Evolutionary conservation across 306 rosid species (phyloP), one percentile per base, ranked within the genome.

Genomic region (Corylus americana): DNA sequence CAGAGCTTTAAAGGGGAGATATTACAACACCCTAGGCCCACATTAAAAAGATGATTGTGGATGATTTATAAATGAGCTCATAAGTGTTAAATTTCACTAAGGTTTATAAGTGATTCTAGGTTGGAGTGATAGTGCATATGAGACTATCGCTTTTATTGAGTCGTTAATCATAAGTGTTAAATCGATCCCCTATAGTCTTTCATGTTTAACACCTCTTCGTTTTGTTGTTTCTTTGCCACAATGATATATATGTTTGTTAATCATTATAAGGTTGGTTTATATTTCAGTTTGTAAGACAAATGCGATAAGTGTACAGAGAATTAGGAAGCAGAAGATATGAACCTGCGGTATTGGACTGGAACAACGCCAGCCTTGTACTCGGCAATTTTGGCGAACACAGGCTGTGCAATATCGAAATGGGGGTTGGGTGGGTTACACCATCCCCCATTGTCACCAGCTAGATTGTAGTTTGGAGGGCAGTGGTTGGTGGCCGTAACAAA

Each of bases 361-460:
- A 90, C 74, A 20, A 89, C 80, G 78, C 97, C 98, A 35, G 75
- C 89, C 70, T 80, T 74, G 76, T 85, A 86, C 10, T 79, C 84
- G 0, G 90, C 97, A 74, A 94, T 72, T 55, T 87, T 79, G 73
- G 72, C 79, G 84, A 83, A 94, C 1, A 89, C 83, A n/a, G 97
- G 90, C 73, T 77, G 85, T 59, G 97, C 93, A 8, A 92, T 83
- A 63, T 92, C 97, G 75, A 94, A 92, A 82, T 92, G 97, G 74
- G 85, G 82, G 1, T 80, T 84, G 0, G 98, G 97, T 0, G 94
- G 94, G 58, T 87, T 92, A 90, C 98, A 94, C 97, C 98, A 94
- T 64, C 98, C 97, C 57, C 98, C 98, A 61, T 82, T 78, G 64
- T 87, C 86, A 51, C 64, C 39, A 5, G 82, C 4, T 11, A 39